Percentiles rank a stretch among this genome's conserved stretches.
These are phyloP conservation scores for Papiliotrema fonsecae DNA, from an alignment of 1,284 basidiomycete genomes.

Conservation along the genomic window DNA sequence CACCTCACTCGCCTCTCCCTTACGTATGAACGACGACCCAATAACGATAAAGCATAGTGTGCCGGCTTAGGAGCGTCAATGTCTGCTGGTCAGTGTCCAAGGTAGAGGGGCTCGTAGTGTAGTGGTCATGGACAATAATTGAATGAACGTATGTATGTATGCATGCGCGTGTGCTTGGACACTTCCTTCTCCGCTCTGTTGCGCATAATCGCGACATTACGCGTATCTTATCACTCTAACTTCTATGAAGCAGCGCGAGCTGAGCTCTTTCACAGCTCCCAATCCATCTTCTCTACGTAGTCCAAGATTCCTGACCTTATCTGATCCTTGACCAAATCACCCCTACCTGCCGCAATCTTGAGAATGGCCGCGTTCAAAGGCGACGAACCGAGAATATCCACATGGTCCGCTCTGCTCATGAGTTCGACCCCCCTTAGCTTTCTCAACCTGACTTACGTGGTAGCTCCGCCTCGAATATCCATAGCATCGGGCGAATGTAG, in stretches of 20 bases:
- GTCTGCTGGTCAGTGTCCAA: too few relatives aligned
- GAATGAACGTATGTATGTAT: not conserved
- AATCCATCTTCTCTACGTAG: constrained; percentile 68
- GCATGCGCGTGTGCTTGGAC: not conserved
- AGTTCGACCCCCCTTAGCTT: not conserved
- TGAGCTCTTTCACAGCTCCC: too few relatives aligned
- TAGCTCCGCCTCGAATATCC: constrained; percentile 80
- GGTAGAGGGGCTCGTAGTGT: not conserved
- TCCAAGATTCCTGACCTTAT: constrained; percentile 75
- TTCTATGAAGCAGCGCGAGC: not conserved
- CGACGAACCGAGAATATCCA: constrained; percentile 87
- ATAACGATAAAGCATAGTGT: too few relatives aligned
- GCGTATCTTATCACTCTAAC: too few relatives aligned
- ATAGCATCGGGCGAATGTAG: constrained; percentile 73
- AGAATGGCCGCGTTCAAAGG: constrained; percentile 86
- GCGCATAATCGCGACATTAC: too few relatives aligned
- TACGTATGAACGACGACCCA: not conserved
- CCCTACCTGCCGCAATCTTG: constrained; percentile 55
- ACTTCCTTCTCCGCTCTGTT: too few relatives aligned
- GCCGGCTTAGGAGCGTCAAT: too few relatives aligned
- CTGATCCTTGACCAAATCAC: constrained; percentile 54
- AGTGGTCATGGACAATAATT: not conserved
- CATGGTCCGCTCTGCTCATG: constrained; percentile 60
- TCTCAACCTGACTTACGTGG: constrained; percentile 52
- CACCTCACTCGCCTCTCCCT: not conserved